A percentile compares a stretch with the other conserved stretches of the same genome.
Conservation (phyloP, 768 basidiomycete genomes). For the Pilatotrama ljubarskyi region DNA sequence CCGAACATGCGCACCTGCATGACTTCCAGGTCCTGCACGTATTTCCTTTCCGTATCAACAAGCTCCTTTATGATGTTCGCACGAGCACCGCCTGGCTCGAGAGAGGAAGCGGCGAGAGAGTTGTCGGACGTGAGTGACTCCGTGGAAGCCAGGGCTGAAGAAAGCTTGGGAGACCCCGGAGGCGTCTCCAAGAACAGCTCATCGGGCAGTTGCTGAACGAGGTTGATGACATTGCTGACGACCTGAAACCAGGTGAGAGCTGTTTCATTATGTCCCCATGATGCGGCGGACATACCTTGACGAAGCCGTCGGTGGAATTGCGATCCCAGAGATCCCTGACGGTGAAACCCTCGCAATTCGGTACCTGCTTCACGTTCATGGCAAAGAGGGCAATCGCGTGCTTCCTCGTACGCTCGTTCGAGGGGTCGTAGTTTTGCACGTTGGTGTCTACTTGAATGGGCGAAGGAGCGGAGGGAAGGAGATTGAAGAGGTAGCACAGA, state of each 20-base stretch:
- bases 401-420: conserved; percentile 85
- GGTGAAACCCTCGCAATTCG: conserved; percentile 79
- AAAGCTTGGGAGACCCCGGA: conserved; percentile 48
- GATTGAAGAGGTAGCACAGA: conserved; percentile 95
- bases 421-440: conserved; percentile 59
- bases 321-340: conserved; percentile 90
- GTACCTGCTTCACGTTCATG: conserved; percentile 79
- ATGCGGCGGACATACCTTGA: conserved; percentile 66
- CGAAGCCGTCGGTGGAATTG: conserved; percentile 90
- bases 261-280: not conserved
- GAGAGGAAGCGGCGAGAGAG: conserved; percentile 35
- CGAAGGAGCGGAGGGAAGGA: conserved; percentile 55
- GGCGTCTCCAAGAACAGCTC: conserved; percentile 66
- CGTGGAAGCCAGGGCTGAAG: conserved; percentile 57
- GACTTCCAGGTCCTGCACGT: conserved; percentile 93
- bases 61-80: conserved; percentile 81
- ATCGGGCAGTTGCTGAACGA: conserved; percentile 74
- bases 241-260: conserved; percentile 50
- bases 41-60: conserved; percentile 93
- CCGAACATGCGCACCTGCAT: conserved; percentile 71
- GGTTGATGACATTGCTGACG: conserved; percentile 82
- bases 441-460: conserved; percentile 62
- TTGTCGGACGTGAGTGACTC: conserved; percentile 56
- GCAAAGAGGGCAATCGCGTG: conserved; percentile 89
- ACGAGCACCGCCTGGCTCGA: conserved; percentile 63